These are phyloP conservation scores for Penicillium sp. DNA, from an alignment of 2,329 filamentous ascomycete species.

Conservation along the genomic window DNA sequence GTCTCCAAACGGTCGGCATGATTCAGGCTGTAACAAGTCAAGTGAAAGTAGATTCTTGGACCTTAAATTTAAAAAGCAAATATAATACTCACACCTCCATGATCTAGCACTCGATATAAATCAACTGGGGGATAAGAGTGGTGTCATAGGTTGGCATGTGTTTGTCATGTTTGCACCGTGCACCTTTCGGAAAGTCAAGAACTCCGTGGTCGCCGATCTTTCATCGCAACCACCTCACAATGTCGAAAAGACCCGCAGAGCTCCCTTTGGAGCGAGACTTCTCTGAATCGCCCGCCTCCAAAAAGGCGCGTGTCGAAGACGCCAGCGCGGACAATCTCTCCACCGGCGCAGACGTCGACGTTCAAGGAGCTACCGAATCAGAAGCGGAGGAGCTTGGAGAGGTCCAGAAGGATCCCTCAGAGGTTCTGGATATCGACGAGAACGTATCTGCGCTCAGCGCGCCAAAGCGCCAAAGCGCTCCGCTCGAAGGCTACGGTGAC, in stretches of 20 bases:
- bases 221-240: slow-evolving; percentile 28
- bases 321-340: slow-evolving; percentile 22
- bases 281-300: slow-evolving; percentile 45
- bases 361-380: slow-evolving; percentile 65
- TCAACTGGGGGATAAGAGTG: background rate
- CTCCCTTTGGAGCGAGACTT: slow-evolving; percentile 41
- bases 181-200: slow-evolving; percentile 21
- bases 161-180: slow-evolving; percentile 29
- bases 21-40: slow-evolving; percentile 6
- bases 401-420: slow-evolving; percentile 28
- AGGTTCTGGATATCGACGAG: slow-evolving; percentile 39
- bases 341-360: slow-evolving; percentile 38
- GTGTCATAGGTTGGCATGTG: background rate
- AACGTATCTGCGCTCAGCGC: slow-evolving; percentile 39
- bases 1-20: slow-evolving; percentile 23
- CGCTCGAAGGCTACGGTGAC: slow-evolving; percentile 86
- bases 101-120: background rate
- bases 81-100: background rate
- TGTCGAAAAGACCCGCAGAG: slow-evolving; percentile 53
- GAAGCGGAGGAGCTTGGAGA: slow-evolving; percentile 59
- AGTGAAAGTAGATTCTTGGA: slow-evolving; percentile 2
- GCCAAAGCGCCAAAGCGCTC: slow-evolving; percentile 68
- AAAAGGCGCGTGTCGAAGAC: slow-evolving; percentile 47
- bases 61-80: background rate
- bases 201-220: slow-evolving; percentile 17